These are phyloP conservation scores for Parascedosporium putredinis DNA, from an alignment of 2,329 filamentous ascomycete genomes.

Conservation along the genomic window DNA sequence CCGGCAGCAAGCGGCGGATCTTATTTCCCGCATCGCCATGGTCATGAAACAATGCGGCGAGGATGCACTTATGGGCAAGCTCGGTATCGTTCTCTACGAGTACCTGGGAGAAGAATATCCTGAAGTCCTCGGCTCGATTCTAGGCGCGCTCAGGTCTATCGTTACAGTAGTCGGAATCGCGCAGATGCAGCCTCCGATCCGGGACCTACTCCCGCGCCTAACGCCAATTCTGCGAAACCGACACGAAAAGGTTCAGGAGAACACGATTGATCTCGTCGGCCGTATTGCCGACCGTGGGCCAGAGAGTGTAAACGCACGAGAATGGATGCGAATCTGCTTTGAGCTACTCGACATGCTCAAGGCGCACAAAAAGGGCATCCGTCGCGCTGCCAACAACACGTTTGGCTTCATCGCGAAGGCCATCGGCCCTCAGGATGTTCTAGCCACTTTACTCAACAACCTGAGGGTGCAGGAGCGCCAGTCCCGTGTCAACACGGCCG, in stretches of 20 bases:
- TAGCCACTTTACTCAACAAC: constrained; percentile 93
- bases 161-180: constrained; percentile 96
- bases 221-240: constrained; percentile 98
- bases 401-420: constrained; percentile 99
- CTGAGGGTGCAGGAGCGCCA: constrained; percentile 94
- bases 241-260: constrained; percentile 98
- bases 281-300: constrained; percentile 96
- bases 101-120: constrained; percentile 98
- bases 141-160: constrained; percentile 88
- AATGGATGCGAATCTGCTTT: constrained; percentile 99
- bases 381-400: constrained; percentile 96
- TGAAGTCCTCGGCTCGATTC: constrained; percentile 90
- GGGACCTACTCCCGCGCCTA: constrained; percentile 84
- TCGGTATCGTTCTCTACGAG: constrained; percentile 91
- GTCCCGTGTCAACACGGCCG: constrained; percentile 94
- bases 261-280: constrained; percentile 94
- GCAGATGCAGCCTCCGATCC: constrained; percentile 97
- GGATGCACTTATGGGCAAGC: constrained; percentile 89
- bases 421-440: constrained; percentile 93
- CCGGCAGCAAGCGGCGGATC: constrained; percentile 89
- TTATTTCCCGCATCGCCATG: constrained; percentile 94
- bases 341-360: constrained; percentile 98
- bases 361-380: constrained; percentile 98
- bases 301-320: constrained; percentile 89
- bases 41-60: constrained; percentile 99